Evolutionary conservation across 2,329 filamentous ascomycete species (phyloP), one percentile per base, ranked within the genome.

Genomic region (Lasiodiplodia gonubiensis): DNA sequence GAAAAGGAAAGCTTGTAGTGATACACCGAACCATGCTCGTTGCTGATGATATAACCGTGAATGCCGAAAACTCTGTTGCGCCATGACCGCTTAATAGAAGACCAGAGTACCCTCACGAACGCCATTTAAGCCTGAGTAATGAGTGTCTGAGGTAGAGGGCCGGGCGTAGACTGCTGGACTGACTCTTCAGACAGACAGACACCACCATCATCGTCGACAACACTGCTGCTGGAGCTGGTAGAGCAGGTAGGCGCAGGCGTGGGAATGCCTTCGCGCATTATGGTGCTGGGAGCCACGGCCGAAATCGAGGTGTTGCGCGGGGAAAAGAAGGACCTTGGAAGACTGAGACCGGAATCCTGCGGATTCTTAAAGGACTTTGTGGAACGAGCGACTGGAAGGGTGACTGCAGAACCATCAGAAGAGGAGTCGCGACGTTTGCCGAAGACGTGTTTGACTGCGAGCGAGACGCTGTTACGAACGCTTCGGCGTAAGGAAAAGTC

Each of bases 181-280:
- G 82, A 84, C 73, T 88, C 86, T 72, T 89, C 86, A 3, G 84
- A 83, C 30, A 89, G 74, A 1, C 86, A 86, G 4, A 89, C 79
- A 2, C 86, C 86, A 18, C 83, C 80, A 4, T 61, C 55, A 7
- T 49, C 48, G 6, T 66, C 64, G 21, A 23, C 23, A 42, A 39
- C 16, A n/a, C 52, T 66, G 30, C 30, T 42, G 18, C 4, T 39
- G 52, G 37, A 30, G 18, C 25, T 49, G n/a, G 52, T 23, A 42
- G 39, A 57, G 16, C 64, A 57, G 21, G 33, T 57, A 21, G 42
- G 59, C 1, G 59, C 57, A 48, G 57, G 59, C 27, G 59, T 63
- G 3, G 59, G 46, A 27, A 63, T 23, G 7, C 59, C 42, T 35
- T 30, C 42, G 2, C 64, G 52, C 18, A 49, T 33, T 7, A 49